These are phyloP conservation scores for Colletotrichum brevisporum DNA, from an alignment of 2,329 filamentous ascomycete genomes.

Conservation along the genomic window DNA sequence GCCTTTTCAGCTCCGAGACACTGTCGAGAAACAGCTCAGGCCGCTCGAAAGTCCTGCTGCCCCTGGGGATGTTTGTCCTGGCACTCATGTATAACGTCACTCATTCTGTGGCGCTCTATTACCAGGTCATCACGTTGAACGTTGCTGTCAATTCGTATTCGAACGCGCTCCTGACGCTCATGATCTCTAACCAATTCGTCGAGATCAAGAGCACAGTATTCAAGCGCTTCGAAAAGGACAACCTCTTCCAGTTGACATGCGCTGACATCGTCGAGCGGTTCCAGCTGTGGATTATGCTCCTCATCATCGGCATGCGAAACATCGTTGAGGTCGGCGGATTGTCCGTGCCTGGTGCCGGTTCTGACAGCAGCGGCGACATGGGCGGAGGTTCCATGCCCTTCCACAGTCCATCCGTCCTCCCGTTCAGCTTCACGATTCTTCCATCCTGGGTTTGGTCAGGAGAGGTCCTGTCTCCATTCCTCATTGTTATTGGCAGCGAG, in stretches of 20 bases:
- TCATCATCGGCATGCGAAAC: conserved; percentile 96
- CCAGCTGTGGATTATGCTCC: conserved; percentile 96
- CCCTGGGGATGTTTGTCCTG: conserved; percentile 91
- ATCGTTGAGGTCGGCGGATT: conserved; percentile 95
- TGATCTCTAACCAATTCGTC: conserved; percentile 98
- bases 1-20: conserved; percentile 92
- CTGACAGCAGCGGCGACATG: conserved; percentile 61
- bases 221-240: conserved; percentile 99
- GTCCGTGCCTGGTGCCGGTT: conserved; percentile 70
- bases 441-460: conserved; percentile 83
- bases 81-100: conserved; percentile 89
- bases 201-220: conserved; percentile 99
- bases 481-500: conserved; percentile 94
- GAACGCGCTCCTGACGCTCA: conserved; percentile 90
- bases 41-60: conserved; percentile 89
- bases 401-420: conserved; percentile 81
- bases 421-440: conserved; percentile 90
- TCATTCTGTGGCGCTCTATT: conserved; percentile 91
- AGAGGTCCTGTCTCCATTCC: conserved; percentile 91
- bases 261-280: conserved; percentile 98
- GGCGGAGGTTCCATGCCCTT: conserved; percentile 71
- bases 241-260: conserved; percentile 95
- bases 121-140: conserved; percentile 97
- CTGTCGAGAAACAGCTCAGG: conserved; percentile 89
- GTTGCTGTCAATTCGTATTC: conserved; percentile 99